Conservation (phyloP, 352 stramenopile species). For the Stephanocyclus meneghinianus region DNA sequence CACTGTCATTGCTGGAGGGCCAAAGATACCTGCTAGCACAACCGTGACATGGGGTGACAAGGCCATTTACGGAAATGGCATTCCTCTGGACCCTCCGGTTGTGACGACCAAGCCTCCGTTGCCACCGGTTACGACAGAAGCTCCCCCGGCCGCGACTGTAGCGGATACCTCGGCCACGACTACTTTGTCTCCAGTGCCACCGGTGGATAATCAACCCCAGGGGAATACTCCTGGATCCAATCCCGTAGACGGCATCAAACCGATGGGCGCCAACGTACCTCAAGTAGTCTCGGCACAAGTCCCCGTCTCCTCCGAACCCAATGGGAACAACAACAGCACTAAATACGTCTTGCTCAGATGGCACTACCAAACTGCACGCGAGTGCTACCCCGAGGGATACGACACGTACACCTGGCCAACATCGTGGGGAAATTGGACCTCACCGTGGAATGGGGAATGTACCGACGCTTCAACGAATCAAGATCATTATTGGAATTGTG, state of each 20-base stretch:
- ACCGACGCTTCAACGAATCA: neutral
- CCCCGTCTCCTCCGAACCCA: neutral
- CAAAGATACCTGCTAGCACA: conserved; percentile 6
- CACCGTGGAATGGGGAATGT: conserved; percentile 17
- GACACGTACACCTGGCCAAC: conserved; percentile 27
- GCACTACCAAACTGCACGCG: conserved; percentile 27
- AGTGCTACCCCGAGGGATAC: conserved; percentile 31
- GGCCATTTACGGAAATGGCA: conserved; percentile 24
- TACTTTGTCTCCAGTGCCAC: neutral
- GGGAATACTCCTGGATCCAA: neutral
- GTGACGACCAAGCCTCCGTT: neutral
- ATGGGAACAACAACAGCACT: neutral
- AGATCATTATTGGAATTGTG: conserved; percentile 43
- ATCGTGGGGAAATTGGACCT: conserved; percentile 25
- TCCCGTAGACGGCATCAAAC: neutral
- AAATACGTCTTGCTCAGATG: conserved; percentile 35
- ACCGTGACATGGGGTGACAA: conserved; percentile 26
- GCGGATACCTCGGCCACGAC: neutral
- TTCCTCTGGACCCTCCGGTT: neutral
- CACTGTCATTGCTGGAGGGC: conserved; percentile 15
- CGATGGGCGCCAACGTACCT: neutral
- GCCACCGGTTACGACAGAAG: neutral
- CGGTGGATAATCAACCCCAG: neutral
- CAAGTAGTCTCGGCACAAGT: neutral
- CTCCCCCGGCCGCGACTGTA: neutral